A percentile compares a stretch with the other conserved stretches of the same genome.
These are phyloP conservation scores for Gynandropsis gynandra DNA, from an alignment of 345 rosid species.

Conservation along the genomic window DNA sequence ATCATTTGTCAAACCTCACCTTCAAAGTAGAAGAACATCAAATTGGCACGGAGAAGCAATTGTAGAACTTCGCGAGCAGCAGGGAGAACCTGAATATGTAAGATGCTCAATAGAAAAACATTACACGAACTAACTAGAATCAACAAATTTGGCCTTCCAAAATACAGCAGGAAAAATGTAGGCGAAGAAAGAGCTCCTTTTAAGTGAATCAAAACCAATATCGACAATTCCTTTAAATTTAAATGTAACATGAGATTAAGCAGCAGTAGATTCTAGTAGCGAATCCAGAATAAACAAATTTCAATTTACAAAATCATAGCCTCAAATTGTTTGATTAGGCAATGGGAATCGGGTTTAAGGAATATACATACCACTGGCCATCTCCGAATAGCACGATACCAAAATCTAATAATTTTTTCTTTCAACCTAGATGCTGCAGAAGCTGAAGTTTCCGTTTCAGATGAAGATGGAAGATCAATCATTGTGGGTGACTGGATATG, in stretches of 20 bases:
- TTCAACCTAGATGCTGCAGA: constrained; percentile 47
- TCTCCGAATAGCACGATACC: constrained; percentile 52
- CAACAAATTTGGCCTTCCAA: no score
- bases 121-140: no score
- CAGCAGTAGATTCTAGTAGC: no score
- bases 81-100: constrained; percentile 54
- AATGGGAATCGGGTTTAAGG: constrained; percentile 1
- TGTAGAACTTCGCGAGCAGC: constrained; percentile 73
- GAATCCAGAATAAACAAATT: no score
- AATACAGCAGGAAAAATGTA: no score
- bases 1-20: constrained; percentile 36
- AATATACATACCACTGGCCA: constrained; percentile 63
- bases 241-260: no score
- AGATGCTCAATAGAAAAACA: background rate
- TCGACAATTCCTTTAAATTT: no score
- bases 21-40: constrained; percentile 98
- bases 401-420: constrained; percentile 39
- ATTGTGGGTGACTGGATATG: constrained; percentile 27
- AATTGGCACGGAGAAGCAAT: constrained; percentile 71
- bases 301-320: no score
- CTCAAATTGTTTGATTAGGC: background rate
- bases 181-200: no score
- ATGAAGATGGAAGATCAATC: constrained; percentile 33
- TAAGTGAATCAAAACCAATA: no score
- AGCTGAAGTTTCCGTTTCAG: constrained; percentile 33